Base-by-base conservation (phyloP, 371 early-diverging fungal genomes). In the Mortierella sp. region DNA sequence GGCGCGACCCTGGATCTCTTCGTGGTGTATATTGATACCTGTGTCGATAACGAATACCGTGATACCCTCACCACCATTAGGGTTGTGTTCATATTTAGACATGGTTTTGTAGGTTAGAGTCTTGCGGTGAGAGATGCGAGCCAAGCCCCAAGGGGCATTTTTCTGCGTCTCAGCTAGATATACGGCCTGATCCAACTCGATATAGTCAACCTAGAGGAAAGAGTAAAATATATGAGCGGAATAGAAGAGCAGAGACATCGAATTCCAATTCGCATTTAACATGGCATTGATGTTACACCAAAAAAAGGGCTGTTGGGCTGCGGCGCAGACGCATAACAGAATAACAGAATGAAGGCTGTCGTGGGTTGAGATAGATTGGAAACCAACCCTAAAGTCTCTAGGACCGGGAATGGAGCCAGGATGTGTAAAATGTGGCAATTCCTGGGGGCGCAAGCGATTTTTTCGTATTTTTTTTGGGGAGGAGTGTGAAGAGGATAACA, bases 1-100 rank as follows among this genome's bases (percentile, higher is more conserved):
- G 16, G 98, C 98, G 70, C 97, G 91, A 57, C 97, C 97, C 70
- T 92, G 92, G 84, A 98, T 95, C 74, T 98, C 97, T 13, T 84
- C 88, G 70, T 98, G 98, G 1, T 87, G 77, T 36, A 91, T 76
- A 71, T 93, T 94, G 77, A 98, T 87, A 63, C 98, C 97, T 0
- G 98, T 97, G 85, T 98, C 98, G 50, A 98, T 91, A 19, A 98
- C 93, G 85, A 95, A 97, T 43, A 94, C 97, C 16, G 91, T 92
- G 71, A 95, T 92, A 58, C 92, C 95, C 11, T 91, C 87, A 41
- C 99, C 99, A 63, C 90, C 97, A 15, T 84, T 70, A 8, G 87
- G 72, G 69, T 92, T 86, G 84, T 96, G 93, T 9, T 85, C 63
- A 74, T 96, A 97, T 83, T 90, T 90, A 78, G 88, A 89, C 72